Percentiles rank a stretch among this genome's conserved stretches.
phyloP scores from a whole-genome alignment of 768 basidiomycete species.

The Boletus sp. region DNA sequence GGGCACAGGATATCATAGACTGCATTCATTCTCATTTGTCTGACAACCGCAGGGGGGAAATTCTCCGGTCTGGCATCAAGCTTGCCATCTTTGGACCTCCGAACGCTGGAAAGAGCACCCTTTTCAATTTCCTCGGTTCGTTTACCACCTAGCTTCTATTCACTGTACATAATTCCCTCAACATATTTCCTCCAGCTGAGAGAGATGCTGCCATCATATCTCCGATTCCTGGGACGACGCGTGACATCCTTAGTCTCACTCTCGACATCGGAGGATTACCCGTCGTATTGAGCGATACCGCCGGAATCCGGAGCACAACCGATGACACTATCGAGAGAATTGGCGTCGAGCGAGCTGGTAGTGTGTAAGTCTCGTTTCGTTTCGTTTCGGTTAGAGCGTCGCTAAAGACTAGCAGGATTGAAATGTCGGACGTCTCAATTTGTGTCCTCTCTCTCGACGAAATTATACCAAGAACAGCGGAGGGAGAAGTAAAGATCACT shows the following conservation, averaged over 20 bases:
- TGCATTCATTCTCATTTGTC: constrained; percentile 55
- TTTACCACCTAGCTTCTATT: neutral
- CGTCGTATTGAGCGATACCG: constrained; percentile 79
- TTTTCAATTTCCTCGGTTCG: constrained; percentile 80
- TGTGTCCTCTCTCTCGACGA: constrained; percentile 76
- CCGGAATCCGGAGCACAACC: constrained; percentile 68
- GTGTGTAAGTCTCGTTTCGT: constrained; percentile 47
- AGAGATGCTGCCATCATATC: constrained; percentile 90
- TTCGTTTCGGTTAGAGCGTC: neutral
- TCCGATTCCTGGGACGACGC: constrained; percentile 81
- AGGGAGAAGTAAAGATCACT: constrained; percentile 13
- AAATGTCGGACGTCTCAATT: constrained; percentile 65
- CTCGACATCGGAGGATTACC: constrained; percentile 88
- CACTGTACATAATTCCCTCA: neutral
- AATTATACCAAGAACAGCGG: constrained; percentile 13
- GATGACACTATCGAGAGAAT: constrained; percentile 73
- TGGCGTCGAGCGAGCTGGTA: constrained; percentile 70
- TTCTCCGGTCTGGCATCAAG: constrained; percentile 76
- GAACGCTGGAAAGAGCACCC: constrained; percentile 90
- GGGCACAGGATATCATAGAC: constrained; percentile 46
- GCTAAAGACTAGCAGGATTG: constrained; percentile 46
- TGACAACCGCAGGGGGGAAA: constrained; percentile 77
- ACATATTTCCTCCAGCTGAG: constrained; percentile 50
- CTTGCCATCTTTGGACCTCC: constrained; percentile 90
- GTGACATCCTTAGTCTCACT: constrained; percentile 81